These are phyloP conservation scores for Populus tomentosa DNA, from an alignment of 441 rosid species.

Conservation along the genomic window DNA sequence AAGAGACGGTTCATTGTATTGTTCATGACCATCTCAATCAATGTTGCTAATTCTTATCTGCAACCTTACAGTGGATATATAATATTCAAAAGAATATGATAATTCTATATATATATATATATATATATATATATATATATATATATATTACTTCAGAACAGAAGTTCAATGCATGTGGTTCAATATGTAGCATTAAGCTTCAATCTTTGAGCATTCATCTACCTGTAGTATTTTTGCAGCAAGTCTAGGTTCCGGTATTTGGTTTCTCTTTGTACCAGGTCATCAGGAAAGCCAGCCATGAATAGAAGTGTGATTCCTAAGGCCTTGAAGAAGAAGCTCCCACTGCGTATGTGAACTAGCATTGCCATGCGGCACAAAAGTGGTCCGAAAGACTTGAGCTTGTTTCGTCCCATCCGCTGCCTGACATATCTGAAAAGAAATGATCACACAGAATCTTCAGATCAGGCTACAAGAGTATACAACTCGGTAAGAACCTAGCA, in stretches of 20 bases:
- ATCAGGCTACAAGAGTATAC: neutral
- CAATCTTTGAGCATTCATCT: neutral
- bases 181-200: neutral
- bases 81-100: neutral
- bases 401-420: constrained; percentile 67
- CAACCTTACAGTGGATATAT: too few relatives aligned
- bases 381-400: constrained; percentile 61
- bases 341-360: constrained; percentile 42
- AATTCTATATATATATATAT: too few relatives aligned
- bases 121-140: too few relatives aligned
- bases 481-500: neutral
- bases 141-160: too few relatives aligned
- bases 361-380: constrained; percentile 46
- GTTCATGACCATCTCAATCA: neutral
- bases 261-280: constrained; percentile 49
- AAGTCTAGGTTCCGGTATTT: constrained; percentile 45
- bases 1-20: neutral
- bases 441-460: neutral
- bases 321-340: constrained; percentile 73
- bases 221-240: constrained; percentile 65
- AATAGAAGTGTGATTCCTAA: constrained; percentile 56
- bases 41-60: neutral
- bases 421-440: constrained; percentile 49
- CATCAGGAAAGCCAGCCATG: constrained; percentile 62
- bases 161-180: too few relatives aligned